Evolutionary conservation across 2,329 filamentous ascomycete species (phyloP).

Genomic region (Lizonia empirigonia): DNA sequence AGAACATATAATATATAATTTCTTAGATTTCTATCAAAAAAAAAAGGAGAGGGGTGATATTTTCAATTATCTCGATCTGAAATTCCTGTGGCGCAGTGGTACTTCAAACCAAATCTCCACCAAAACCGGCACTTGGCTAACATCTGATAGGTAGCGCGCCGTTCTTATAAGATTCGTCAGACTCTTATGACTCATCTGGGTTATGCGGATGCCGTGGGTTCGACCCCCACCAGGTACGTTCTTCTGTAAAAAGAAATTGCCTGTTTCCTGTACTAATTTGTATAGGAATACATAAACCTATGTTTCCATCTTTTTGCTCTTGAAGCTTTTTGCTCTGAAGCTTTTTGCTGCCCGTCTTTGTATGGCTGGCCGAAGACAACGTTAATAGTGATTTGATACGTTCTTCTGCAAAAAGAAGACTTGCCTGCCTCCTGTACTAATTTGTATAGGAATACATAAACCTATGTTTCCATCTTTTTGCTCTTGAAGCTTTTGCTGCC

Average conservation of each 20-base stretch:
- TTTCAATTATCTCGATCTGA: not conserved
- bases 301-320: conserved; percentile 16
- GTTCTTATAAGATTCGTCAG: conserved; percentile 54
- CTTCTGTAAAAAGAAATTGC: conserved; percentile 1
- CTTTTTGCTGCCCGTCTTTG: no score
- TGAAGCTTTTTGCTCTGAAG: not conserved
- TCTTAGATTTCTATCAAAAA: not conserved
- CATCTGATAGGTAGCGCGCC: conserved; percentile 49
- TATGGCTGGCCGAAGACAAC: no score
- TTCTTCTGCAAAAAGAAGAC: conserved; percentile 7
- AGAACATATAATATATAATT: conserved; percentile 6
- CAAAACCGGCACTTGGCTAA: not conserved
- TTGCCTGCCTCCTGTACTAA: conserved; percentile 19
- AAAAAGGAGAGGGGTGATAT: not conserved
- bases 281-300: conserved; percentile 22
- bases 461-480: conserved; percentile 19
- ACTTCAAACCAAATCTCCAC: no score
- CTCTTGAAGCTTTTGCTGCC: not conserved
- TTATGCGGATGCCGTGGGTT: conserved; percentile 55
- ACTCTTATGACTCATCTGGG: conserved; percentile 44
- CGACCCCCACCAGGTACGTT: conserved; percentile 42
- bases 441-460: conserved; percentile 20
- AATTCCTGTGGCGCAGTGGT: conserved; percentile 54
- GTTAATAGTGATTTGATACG: no score
- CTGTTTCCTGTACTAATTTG: conserved; percentile 19